Base-by-base conservation (phyloP, 306 rosid genomes). In the Elaeagnus macrophylla region DNA sequence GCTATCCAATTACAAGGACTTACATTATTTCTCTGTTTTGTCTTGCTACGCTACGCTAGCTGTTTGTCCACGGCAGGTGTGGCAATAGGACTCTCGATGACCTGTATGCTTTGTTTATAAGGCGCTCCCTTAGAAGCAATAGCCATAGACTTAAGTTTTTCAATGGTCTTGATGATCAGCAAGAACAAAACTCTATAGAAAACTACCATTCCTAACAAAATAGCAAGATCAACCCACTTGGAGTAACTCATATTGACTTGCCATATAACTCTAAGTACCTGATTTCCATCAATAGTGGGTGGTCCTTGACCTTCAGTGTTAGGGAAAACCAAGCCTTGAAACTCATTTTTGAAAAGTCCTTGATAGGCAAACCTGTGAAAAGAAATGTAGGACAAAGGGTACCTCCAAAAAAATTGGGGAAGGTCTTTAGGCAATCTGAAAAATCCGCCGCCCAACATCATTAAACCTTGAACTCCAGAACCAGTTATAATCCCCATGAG, bases 401-500 rank as follows among this genome's bases (percentile, higher is more conserved):
- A 88, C 45, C 39, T 79, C 88, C 85, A 88, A 62, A 82, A 52
- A 2, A 68, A 62, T 1, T 7, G 8, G 0, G 96, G 90, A 62
- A 88, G 61, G 59, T 79, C 81, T 2, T 45, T 39, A 11, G 96
- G 88, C 12, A 77, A 20, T 49, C 70, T 66, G 56, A 88, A 88
- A 73, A 66, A 84, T 1, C 94, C 94, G 0, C 79, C 80, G 0
- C 18, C 52, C 5, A 84, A 36, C 0, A 88, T 67, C 90, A 88
- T 75, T 0, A 82, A 46, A 18, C 83, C 94, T 72, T 81, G 90
- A 49, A 84, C 62, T 51, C 96, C 94, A 42, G 88, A 77, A 10
- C 96, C 90, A 0, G 72, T 46, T 52, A 84, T 88, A 6, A 84
- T 81, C 0, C 96, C 96, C 94, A 84, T 77, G 0, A 88, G 88